Conservation (phyloP, 2,329 filamentous ascomycete genomes). For the Fusarium buxicola region DNA sequence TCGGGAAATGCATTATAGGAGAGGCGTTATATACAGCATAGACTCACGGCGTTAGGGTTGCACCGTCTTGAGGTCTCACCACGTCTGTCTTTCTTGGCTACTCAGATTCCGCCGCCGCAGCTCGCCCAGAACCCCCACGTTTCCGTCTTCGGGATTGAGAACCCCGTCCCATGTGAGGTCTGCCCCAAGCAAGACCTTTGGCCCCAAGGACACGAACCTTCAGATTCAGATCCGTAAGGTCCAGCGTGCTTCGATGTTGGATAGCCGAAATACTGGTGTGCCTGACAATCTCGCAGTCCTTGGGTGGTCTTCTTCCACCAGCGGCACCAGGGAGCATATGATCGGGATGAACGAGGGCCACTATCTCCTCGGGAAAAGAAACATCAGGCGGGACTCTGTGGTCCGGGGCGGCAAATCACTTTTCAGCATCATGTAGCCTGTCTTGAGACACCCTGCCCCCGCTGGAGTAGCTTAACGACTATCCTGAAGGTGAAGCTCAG, state of each 20-base stretch:
- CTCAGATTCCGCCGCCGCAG: too few species aligned
- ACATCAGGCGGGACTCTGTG: conserved; percentile 5
- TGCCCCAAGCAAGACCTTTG: not conserved
- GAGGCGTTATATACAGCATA: conserved; percentile 33
- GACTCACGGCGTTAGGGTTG: conserved; percentile 32
- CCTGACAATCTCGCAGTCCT: conserved; percentile 16
- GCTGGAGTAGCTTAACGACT: conserved; percentile 10
- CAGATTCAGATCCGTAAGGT: not conserved
- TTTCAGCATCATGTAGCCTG: not conserved
- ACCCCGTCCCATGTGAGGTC: too few species aligned
- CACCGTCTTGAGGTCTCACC: conserved; percentile 5
- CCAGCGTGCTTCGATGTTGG: conserved; percentile 19
- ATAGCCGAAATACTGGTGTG: conserved; percentile 17
- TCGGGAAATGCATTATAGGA: conserved; percentile 16
- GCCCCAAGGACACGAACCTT: not conserved
- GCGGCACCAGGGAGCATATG: not conserved
- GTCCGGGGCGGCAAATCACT: conserved; percentile 9
- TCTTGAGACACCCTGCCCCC: conserved; percentile 2
- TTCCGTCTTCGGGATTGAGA: too few species aligned
- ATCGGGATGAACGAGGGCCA: not conserved
- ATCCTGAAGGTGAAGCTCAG: conserved; percentile 22
- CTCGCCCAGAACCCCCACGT: not conserved
- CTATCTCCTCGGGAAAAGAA: not conserved
- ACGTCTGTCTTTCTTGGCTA: not conserved
- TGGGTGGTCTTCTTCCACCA: not conserved